A percentile compares a stretch with the other conserved stretches of the same genome.
phyloP scores from a whole-genome alignment of 1,139 yeast genomes.

The Geotrichum phurueaensis region DNA sequence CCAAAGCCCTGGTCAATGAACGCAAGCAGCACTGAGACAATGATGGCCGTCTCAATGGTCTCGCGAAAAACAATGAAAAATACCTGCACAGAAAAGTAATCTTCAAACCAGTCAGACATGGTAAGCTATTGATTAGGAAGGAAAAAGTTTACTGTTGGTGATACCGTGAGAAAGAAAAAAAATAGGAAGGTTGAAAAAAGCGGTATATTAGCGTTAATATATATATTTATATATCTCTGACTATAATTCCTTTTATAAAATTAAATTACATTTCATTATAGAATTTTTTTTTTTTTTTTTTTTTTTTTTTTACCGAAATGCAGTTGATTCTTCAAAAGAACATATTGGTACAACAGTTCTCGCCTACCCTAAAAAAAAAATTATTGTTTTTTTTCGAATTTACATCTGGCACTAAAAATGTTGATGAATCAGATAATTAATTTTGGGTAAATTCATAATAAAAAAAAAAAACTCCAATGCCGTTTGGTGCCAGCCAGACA shows the following conservation, averaged over 20 bases:
- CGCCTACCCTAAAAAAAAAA: too few species aligned
- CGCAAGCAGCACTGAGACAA: conserved; percentile 77
- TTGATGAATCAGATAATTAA: background rate
- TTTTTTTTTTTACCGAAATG: too few species aligned
- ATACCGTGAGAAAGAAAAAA: background rate
- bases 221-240: too few species aligned
- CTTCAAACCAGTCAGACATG: conserved; percentile 33
- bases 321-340: too few species aligned
- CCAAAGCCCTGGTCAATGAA: conserved; percentile 60
- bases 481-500: background rate
- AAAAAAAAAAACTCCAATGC: background rate
- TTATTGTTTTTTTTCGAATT: background rate
- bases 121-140: background rate
- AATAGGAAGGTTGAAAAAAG: background rate
- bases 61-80: conserved; percentile 85
- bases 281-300: background rate
- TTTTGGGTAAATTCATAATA: background rate
- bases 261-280: too few species aligned
- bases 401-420: background rate
- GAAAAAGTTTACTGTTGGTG: background rate
- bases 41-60: conserved; percentile 80
- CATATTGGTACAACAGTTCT: too few species aligned
- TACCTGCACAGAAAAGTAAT: conserved; percentile 64
- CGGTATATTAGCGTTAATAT: background rate
- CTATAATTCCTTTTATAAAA: too few species aligned